phyloP scores from a whole-genome alignment of 2,329 filamentous ascomycete genomes.

The Colletotrichum viniferum region DNA sequence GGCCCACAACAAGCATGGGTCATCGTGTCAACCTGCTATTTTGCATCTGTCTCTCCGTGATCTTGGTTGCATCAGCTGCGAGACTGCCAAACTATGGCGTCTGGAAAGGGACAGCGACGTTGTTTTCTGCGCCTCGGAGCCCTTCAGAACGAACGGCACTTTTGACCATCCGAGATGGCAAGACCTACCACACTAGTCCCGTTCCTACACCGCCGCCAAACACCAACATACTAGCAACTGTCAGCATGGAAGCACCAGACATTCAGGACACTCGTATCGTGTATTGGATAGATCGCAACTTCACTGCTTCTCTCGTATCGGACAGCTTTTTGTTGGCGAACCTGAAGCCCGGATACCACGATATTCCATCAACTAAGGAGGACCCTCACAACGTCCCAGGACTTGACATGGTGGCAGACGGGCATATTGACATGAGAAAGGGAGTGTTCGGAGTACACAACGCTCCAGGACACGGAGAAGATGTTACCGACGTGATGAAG shows the following conservation, averaged over 20 bases:
- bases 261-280: neutral
- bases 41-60: neutral
- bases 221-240: neutral
- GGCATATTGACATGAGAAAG: neutral
- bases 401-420: neutral
- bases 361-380: neutral
- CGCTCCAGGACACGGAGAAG: accelerated
- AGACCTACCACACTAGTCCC: neutral
- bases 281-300: neutral
- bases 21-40: neutral
- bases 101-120: neutral
- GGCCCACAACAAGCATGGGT: neutral
- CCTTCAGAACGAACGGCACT: neutral
- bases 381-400: neutral
- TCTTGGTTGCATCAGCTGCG: neutral
- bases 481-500: accelerated
- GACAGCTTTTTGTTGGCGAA: neutral
- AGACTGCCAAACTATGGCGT: neutral
- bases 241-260: neutral
- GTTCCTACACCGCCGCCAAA: neutral
- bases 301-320: neutral
- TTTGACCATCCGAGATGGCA: neutral
- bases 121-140: neutral
- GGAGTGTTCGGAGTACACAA: accelerated
- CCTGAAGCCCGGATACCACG: neutral